Conservation (phyloP, 2,329 filamentous ascomycete species). For the Diatrype stigma region DNA sequence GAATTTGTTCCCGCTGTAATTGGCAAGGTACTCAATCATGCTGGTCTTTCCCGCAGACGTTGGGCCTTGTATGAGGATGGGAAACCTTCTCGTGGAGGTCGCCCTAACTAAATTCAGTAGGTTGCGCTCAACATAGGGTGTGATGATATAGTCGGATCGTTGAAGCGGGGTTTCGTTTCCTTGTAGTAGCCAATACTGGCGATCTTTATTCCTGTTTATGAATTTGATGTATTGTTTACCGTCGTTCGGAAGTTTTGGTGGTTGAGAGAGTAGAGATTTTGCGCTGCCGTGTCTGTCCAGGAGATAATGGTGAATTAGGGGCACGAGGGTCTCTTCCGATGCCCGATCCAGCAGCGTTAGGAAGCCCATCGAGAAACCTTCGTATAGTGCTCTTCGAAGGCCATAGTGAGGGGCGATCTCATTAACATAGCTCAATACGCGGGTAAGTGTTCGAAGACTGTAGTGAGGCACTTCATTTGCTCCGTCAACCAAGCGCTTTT, state of each 20-base stretch:
- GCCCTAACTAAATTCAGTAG: slow-evolving; percentile 91
- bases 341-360: slow-evolving; percentile 79
- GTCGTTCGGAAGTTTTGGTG: slow-evolving; percentile 72
- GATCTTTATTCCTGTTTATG: slow-evolving; percentile 55
- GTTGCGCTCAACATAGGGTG: slow-evolving; percentile 90
- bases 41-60: slow-evolving; percentile 98
- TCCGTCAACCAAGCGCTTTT: slow-evolving; percentile 86
- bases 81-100: slow-evolving; percentile 86
- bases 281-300: slow-evolving; percentile 66
- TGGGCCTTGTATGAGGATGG: slow-evolving; percentile 91
- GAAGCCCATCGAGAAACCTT: slow-evolving; percentile 98
- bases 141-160: slow-evolving; percentile 91
- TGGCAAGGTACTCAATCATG: slow-evolving; percentile 99
- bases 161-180: slow-evolving; percentile 64
- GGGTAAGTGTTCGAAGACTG: slow-evolving; percentile 88
- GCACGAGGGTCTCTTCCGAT: slow-evolving; percentile 74
- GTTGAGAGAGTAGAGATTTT: slow-evolving; percentile 70
- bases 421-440: slow-evolving; percentile 82
- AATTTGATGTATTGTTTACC: slow-evolving; percentile 77
- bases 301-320: slow-evolving; percentile 76
- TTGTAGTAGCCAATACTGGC: slow-evolving; percentile 86
- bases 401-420: slow-evolving; percentile 82
- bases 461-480: slow-evolving; percentile 96
- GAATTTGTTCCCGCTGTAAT: slow-evolving; percentile 93
- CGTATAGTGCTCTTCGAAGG: slow-evolving; percentile 78